Percentiles rank a stretch among this genome's conserved stretches.
phyloP scores from a whole-genome alignment of 2,329 filamentous ascomycete genomes.

The Chalaropsis ovoidea region DNA sequence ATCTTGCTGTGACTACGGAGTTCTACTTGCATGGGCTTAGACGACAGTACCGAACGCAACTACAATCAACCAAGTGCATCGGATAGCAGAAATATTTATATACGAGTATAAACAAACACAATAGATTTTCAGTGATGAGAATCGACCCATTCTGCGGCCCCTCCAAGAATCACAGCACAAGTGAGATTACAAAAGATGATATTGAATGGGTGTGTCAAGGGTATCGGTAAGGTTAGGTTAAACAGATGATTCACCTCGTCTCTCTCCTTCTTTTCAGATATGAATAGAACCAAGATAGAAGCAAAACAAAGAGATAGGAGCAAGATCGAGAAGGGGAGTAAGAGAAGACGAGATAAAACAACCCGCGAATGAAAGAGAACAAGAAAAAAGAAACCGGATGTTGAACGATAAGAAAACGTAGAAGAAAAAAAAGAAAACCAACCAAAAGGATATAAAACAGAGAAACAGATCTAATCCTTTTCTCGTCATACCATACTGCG shows the following conservation, averaged over 20 bases:
- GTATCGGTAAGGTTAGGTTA: slow-evolving; percentile 14
- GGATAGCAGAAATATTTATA: no score
- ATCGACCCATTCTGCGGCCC: neutral
- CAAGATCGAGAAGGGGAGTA: slow-evolving; percentile 24
- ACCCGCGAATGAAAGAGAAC: slow-evolving; percentile 18
- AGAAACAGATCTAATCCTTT: slow-evolving; percentile 3
- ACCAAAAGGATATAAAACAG: slow-evolving; percentile 25
- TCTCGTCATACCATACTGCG: slow-evolving; percentile 1
- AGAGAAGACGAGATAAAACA: slow-evolving; percentile 21
- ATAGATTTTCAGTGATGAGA: neutral
- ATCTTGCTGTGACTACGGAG: neutral
- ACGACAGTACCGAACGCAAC: no score
- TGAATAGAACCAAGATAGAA: slow-evolving; percentile 19
- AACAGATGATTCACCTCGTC: slow-evolving; percentile 13
- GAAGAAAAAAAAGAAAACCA: slow-evolving; percentile 12
- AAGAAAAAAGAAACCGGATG: neutral
- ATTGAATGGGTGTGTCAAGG: slow-evolving; percentile 24
- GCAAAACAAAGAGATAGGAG: slow-evolving; percentile 21
- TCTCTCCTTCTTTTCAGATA: slow-evolving; percentile 22
- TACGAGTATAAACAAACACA: no score
- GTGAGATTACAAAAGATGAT: slow-evolving; percentile 25
- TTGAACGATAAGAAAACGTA: slow-evolving; percentile 4
- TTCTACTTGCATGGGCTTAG: no score
- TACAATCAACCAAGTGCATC: no score
- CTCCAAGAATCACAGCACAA: neutral